Conservation (phyloP, 306 rosid species). For the Inga laurina region DNA sequence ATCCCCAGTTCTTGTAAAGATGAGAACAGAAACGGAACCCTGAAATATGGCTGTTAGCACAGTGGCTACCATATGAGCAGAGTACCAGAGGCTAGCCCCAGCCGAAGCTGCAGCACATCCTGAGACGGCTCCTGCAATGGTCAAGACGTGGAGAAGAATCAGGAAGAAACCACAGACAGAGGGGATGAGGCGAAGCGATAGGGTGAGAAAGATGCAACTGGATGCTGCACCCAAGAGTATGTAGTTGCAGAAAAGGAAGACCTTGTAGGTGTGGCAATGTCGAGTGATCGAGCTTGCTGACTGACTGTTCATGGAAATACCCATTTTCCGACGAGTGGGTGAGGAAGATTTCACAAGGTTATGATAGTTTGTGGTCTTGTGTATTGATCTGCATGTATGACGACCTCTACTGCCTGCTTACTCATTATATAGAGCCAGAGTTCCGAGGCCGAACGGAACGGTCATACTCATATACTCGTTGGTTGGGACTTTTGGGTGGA, state of each 20-base stretch:
- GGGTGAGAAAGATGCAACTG: slow-evolving; percentile 91
- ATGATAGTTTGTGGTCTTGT: neutral
- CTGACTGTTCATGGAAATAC: slow-evolving; percentile 32
- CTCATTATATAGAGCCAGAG: slow-evolving; percentile 25
- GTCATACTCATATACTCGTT: neutral
- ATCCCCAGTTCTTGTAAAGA: slow-evolving; percentile 63
- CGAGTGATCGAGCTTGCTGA: slow-evolving; percentile 21
- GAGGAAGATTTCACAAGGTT: neutral
- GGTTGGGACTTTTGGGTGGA: neutral
- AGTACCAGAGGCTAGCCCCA: slow-evolving; percentile 63
- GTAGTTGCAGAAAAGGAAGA: slow-evolving; percentile 87
- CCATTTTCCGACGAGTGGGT: slow-evolving; percentile 33
- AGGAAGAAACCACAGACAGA: slow-evolving; percentile 79
- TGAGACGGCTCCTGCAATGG: slow-evolving; percentile 69
- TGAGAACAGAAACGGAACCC: slow-evolving; percentile 73
- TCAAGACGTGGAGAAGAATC: slow-evolving; percentile 78
- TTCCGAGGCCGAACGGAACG: slow-evolving; percentile 35
- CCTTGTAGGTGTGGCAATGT: slow-evolving; percentile 70
- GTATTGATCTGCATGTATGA: neutral
- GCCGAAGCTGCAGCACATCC: slow-evolving; percentile 69
- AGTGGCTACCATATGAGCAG: slow-evolving; percentile 82
- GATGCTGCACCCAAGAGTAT: slow-evolving; percentile 86
- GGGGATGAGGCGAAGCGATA: slow-evolving; percentile 82
- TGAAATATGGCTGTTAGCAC: slow-evolving; percentile 83
- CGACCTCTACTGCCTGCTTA: neutral